These are phyloP conservation scores for Plenodomus tracheiphilus DNA, from an alignment of 2,329 filamentous ascomycete species.

Conservation along the genomic window DNA sequence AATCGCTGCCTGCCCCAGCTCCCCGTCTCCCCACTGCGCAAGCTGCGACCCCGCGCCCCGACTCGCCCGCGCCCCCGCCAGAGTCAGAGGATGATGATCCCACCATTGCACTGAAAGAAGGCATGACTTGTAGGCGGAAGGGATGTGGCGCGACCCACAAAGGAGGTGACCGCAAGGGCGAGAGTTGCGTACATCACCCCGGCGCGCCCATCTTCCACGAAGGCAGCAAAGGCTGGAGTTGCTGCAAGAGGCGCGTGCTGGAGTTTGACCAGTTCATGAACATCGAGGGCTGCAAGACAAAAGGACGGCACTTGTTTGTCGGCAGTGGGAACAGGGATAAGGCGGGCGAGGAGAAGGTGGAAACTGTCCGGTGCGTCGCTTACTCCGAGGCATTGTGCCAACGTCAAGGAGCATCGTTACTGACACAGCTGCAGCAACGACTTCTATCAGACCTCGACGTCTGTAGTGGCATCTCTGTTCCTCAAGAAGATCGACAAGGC, in stretches of 20 bases:
- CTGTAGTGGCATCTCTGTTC: slow-evolving; percentile 89
- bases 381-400: not conserved
- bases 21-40: slow-evolving; percentile 39
- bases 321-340: slow-evolving; percentile 70
- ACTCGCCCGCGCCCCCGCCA: slow-evolving; percentile 43
- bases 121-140: slow-evolving; percentile 75
- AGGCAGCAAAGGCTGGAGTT: slow-evolving; percentile 95
- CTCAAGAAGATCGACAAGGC: slow-evolving; percentile 95
- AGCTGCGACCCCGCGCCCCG: slow-evolving; percentile 26
- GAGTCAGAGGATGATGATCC: slow-evolving; percentile 84
- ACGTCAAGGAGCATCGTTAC: not conserved
- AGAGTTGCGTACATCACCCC: slow-evolving; percentile 86
- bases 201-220: slow-evolving; percentile 94
- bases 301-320: slow-evolving; percentile 81
- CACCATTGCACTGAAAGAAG: slow-evolving; percentile 70
- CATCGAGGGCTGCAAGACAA: slow-evolving; percentile 86
- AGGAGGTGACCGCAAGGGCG: slow-evolving; percentile 58
- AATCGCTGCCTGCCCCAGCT: slow-evolving; percentile 36
- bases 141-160: slow-evolving; percentile 72
- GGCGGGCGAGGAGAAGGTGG: slow-evolving; percentile 75
- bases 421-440: slow-evolving; percentile 63
- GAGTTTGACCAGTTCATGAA: slow-evolving; percentile 99
- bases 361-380: slow-evolving; percentile 68
- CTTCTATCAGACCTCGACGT: slow-evolving; percentile 88
- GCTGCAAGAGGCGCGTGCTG: slow-evolving; percentile 91